phyloP scores from a whole-genome alignment of 208 protist genomes.

The Trichomonas gallinae region DNA sequence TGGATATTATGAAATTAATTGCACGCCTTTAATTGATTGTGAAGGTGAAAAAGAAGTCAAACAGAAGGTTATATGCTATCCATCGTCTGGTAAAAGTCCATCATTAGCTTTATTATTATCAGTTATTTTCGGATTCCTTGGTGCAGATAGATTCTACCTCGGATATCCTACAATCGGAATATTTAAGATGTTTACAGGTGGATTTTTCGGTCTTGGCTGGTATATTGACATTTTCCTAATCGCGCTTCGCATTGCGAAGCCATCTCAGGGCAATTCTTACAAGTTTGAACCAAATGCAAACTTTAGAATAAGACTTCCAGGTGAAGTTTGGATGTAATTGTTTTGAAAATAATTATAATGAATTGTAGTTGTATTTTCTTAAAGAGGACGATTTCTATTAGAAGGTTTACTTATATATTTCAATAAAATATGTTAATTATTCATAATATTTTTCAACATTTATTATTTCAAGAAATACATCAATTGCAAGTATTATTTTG shows the following conservation, averaged over 20 bases:
- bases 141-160: neutral
- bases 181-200: neutral
- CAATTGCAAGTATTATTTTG: too few species aligned
- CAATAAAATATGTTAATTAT: too few species aligned
- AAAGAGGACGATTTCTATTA: too few species aligned
- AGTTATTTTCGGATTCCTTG: neutral
- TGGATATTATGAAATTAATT: neutral
- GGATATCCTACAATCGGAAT: neutral
- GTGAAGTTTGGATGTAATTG: neutral
- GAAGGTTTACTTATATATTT: too few species aligned
- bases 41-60: neutral
- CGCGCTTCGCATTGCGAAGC: neutral
- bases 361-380: too few species aligned
- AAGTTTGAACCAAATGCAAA: neutral
- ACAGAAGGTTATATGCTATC: neutral
- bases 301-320: neutral
- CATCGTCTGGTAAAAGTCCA: neutral
- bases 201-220: neutral
- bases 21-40: neutral
- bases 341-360: too few species aligned
- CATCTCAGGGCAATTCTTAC: neutral
- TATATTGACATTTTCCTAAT: slow-evolving; percentile 11
- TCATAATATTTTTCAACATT: too few species aligned
- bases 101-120: neutral
- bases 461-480: too few species aligned